Evolutionary conservation across 2,329 filamentous ascomycete species (phyloP).

Genomic region (Onygena corvina): DNA sequence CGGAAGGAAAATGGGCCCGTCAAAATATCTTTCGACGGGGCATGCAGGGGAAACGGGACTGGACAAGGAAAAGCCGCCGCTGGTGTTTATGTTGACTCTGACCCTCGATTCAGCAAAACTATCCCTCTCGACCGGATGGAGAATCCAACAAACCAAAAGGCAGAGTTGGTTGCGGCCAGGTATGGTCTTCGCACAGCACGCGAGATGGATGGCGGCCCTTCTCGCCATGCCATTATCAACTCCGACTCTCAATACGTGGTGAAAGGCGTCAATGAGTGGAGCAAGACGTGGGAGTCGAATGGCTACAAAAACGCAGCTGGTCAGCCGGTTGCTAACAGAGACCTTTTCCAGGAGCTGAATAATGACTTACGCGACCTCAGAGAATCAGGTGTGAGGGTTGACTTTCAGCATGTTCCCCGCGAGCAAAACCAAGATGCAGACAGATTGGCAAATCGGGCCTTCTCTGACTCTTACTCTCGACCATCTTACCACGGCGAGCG

Average conservation of each 20-base stretch:
- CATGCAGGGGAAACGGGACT: not conserved
- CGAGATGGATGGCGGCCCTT: not conserved
- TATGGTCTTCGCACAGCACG: not conserved
- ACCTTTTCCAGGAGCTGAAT: not conserved
- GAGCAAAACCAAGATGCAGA: not conserved
- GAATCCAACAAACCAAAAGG: not conserved
- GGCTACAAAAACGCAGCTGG: not conserved
- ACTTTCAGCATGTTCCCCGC: not conserved
- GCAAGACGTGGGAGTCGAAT: not conserved
- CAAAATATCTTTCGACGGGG: not conserved
- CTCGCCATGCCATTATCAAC: not conserved
- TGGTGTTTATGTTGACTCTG: not conserved
- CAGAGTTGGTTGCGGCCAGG: not conserved
- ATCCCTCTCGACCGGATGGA: not conserved
- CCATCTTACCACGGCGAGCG: not conserved
- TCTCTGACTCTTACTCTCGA: not conserved
- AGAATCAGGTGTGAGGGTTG: not conserved
- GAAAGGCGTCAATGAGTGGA: slow-evolving; percentile 1
- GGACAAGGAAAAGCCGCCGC: not conserved
- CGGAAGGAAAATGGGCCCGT: not conserved
- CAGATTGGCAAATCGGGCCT: not conserved
- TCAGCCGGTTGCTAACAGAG: not conserved
- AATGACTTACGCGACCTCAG: not conserved
- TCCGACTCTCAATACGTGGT: slow-evolving; percentile 1
- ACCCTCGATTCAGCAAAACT: not conserved